Evolutionary conservation across 2,329 filamentous ascomycete genomes (phyloP).

Genomic region (Tolypocladium inflatum): DNA sequence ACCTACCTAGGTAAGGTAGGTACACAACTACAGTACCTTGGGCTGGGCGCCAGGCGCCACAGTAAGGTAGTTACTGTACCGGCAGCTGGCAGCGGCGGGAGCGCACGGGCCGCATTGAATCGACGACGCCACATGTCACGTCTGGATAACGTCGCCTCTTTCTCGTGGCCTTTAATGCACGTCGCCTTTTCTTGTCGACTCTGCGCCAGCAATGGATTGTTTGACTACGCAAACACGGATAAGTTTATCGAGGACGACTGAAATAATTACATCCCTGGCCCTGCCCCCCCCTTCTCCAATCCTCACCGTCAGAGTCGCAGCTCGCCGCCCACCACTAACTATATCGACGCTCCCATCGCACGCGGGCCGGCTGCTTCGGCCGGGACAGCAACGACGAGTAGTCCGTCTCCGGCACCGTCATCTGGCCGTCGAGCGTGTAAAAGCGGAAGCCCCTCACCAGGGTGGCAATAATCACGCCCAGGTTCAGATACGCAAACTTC

Average conservation of each 20-base stretch:
- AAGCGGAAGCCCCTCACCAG: not conserved
- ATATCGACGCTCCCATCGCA: not conserved
- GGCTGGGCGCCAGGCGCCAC: not conserved
- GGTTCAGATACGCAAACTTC: slow-evolving; percentile 58
- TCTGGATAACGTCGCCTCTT: not conserved
- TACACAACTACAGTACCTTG: no score
- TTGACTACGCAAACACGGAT: not conserved
- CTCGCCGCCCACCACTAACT: not conserved
- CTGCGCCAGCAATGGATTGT: not conserved
- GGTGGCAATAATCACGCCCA: not conserved
- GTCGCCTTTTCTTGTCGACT: not conserved
- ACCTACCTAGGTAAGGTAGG: no score
- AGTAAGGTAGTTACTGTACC: no score
- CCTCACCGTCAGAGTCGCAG: not conserved
- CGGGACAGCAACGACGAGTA: not conserved
- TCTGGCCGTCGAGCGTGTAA: not conserved
- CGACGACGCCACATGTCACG: not conserved
- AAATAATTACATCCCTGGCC: no score
- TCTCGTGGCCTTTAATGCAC: not conserved
- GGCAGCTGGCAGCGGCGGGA: not conserved
- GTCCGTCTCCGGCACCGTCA: not conserved
- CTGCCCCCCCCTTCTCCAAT: not conserved
- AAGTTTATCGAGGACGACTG: not conserved
- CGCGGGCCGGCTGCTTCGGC: not conserved
- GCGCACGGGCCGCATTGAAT: not conserved